phyloP scores from a whole-genome alignment of 352 stramenopile genomes.

The Phytophthora agathidicida region DNA sequence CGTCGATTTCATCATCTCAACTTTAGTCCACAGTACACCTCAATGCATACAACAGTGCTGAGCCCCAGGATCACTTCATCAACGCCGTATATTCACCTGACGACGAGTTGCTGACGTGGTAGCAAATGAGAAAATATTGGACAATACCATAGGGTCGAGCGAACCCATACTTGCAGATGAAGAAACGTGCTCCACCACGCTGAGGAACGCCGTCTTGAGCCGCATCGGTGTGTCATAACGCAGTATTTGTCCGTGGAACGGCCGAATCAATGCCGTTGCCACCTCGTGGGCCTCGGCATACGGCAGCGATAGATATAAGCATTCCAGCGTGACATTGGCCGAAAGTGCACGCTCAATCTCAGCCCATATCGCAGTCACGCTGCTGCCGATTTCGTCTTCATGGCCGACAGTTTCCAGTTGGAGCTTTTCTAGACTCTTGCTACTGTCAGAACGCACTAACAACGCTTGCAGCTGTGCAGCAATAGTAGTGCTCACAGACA shows the following conservation, averaged over 20 bases:
- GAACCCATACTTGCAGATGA: constrained; percentile 7
- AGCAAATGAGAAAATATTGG: constrained; percentile 36
- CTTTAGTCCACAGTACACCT: too few species aligned
- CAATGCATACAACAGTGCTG: too few species aligned
- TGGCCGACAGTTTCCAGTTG: constrained; percentile 11
- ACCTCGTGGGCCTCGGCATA: neutral
- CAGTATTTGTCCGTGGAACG: constrained; percentile 27
- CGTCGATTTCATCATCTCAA: too few species aligned
- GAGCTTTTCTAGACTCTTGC: constrained; percentile 23
- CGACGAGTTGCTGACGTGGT: constrained; percentile 17
- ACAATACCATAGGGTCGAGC: constrained; percentile 35
- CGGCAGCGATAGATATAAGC: constrained; percentile 13
- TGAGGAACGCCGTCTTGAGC: constrained; percentile 36
- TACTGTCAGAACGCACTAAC: constrained; percentile 2
- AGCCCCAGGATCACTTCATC: neutral
- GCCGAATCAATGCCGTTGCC: constrained; percentile 4
- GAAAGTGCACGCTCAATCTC: constrained; percentile 14
- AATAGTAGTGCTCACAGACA: constrained; percentile 9
- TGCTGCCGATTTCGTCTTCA: neutral
- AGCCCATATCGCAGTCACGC: constrained; percentile 13
- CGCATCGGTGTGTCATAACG: constrained; percentile 10
- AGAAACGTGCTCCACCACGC: constrained; percentile 18
- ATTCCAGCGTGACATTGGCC: constrained; percentile 14
- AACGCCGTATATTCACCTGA: constrained; percentile 18
- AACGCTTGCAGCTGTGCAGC: constrained; percentile 21